Base-by-base conservation (phyloP, 2,329 filamentous ascomycete genomes). In the Beauveria asiatica region DNA sequence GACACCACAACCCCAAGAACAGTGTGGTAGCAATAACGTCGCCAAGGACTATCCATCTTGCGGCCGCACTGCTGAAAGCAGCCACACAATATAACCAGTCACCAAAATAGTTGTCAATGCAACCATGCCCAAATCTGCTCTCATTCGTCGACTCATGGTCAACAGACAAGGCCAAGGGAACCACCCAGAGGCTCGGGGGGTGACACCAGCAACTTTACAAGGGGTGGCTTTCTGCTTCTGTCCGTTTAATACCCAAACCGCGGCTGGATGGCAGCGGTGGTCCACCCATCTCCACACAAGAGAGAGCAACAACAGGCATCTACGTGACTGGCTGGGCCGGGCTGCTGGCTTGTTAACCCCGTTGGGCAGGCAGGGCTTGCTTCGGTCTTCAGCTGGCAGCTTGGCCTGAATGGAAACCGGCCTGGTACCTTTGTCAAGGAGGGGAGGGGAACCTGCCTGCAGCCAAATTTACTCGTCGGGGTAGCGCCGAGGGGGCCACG, bases 191-290 rank as follows among this genome's bases (percentile, higher is more conserved):
- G 46, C 48, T 58, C 56, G 19, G 56, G 56, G 46, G 56, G 56
- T 51, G 55, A 45, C 44, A 30, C 54, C 54, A 57, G 33, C 44
- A 57, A 33, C 21, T 30, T 48, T 48, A 19, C 27, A 19, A 48
- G 17, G 17, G 53, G 30, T 49, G 33, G 56, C 56, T 58, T 23
- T 58, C 33, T 44, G 23, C 56, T 58, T 58, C 56, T 58, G 56
- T 58, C 56, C 56, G 56, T 51, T 45, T 58, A 51, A 58, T 51
- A 44, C 51, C 56, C 56, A 48, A 57, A 25, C 54, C n/a, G 53
- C 19, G 42, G 42, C 42, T 45, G n/a, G 42, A 45, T 46, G 44
- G n/a, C 21, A 2, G 19, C 21, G 19, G 9, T 46, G 44, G 19
- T 23, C 44, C 44, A 46, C 19, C 42, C 19, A 23, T 11, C 44